Evolutionary conservation across 768 basidiomycete species (phyloP), one percentile per base, ranked within the genome.

Genomic region (Phanerodontia chrysosporium): DNA sequence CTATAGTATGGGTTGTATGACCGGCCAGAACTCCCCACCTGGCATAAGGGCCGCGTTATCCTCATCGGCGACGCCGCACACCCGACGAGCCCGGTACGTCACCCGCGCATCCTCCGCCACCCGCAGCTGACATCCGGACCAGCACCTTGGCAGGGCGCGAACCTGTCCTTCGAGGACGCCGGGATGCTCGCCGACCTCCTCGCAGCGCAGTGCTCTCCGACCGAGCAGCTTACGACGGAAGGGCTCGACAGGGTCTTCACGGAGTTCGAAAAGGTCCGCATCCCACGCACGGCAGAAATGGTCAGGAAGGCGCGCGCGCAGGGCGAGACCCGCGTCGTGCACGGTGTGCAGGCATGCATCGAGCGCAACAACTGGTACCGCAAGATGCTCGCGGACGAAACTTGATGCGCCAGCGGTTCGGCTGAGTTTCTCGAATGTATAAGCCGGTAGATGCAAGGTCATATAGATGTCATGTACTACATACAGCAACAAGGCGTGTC

Each of bases 131-230:
- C 45, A 30, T 2, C 51, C 22, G 30, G 16, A 8, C 22, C 56
- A 78, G 76, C 78, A 79, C 58, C 72, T 79, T 18, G 78, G 78
- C 77, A 79, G 68, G 78, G 77, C 27, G 76, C 78, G 10, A 79
- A 78, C 62, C 76, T 77, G 64, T 74, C 78, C 0, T 72, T 77
- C 58, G 77, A 78, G 60, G 78, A 79, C 60, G 66, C 72, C 18
- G 73, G 73, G 53, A 67, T 71, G 58, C 65, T 79, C 25, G 64
- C 70, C 10, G 68, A 69, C 0, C 69, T 76, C 9, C 70, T 79
- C 7, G 48, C 54, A 14, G 59, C 70, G 44, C 64, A 76, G 62
- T 70, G 71, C 54, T 69, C 75, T 0, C 51, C 60, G 27, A 60
- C 65, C 7, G 44, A 12, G n/a, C 24, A 63, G 16, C 74, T 70